These are phyloP conservation scores for Apiotrichum gracile DNA, from an alignment of 1,284 basidiomycete species.

Conservation along the genomic window DNA sequence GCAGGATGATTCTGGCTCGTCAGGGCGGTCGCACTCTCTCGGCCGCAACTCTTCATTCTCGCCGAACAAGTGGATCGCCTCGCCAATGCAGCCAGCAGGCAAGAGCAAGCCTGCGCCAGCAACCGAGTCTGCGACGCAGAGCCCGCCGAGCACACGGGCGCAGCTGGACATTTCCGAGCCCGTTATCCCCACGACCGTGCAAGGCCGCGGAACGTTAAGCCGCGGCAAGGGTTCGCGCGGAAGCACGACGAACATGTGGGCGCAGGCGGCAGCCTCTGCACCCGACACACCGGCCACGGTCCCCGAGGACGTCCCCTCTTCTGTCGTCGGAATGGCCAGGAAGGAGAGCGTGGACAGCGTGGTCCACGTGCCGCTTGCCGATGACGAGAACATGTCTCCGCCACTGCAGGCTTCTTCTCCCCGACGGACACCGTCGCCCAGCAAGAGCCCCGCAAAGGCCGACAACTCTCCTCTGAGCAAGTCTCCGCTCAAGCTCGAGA, in stretches of 20 bases:
- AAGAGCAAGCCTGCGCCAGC: slow-evolving; percentile 18
- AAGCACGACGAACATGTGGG: slow-evolving; percentile 1
- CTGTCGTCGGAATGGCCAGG: slow-evolving; percentile 13
- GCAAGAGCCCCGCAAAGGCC: neutral
- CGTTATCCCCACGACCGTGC: slow-evolving; percentile 2
- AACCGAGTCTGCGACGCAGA: slow-evolving; percentile 8
- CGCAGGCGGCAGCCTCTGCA: neutral
- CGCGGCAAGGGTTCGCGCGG: slow-evolving; percentile 17
- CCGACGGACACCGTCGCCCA: neutral
- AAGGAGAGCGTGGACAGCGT: slow-evolving; percentile 18
- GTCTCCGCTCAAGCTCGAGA: neutral
- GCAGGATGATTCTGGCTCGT: neutral
- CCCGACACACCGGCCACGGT: neutral
- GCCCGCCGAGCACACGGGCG: slow-evolving; percentile 11
- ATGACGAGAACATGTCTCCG: neutral
- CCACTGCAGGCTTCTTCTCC: neutral
- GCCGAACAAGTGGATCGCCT: slow-evolving; percentile 11
- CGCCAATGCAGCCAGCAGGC: slow-evolving; percentile 13
- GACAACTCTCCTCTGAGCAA: too few species aligned
- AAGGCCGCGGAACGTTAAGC: slow-evolving; percentile 12
- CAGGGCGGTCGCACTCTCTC: slow-evolving; percentile 1
- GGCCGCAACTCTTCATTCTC: slow-evolving; percentile 2
- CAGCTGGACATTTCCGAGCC: slow-evolving; percentile 3
- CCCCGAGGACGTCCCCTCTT: neutral
- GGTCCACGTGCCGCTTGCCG: slow-evolving; percentile 3